Evolutionary conservation across 768 basidiomycete genomes (phyloP), one percentile per base, ranked within the genome.

Genomic region (Amyloporia xantha): DNA sequence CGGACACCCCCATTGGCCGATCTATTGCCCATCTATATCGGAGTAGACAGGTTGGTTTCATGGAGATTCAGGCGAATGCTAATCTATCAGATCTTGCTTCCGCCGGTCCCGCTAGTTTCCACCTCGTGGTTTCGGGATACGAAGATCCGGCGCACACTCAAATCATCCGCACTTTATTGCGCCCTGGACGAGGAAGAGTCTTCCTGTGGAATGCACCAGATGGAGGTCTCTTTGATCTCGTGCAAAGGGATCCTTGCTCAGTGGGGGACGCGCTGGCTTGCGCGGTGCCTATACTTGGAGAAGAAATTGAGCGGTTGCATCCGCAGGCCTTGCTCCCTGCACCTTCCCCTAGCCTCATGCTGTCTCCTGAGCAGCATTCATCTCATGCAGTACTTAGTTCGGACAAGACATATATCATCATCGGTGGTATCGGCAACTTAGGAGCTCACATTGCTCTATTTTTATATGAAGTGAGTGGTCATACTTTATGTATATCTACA

Each of bases 351-450:
- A 35, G 33, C 33, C 10, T 35, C 9, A 35, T 35, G 33, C 33
- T 35, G 33, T 39, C 15, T 39, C 20, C 38, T 39, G 38, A 10
- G 9, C 10, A 39, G 9, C 7, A 7, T 15, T 7, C 7, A 33
- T 39, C 20, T 6, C 7, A 9, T 21, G 38, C 9, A 6, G 38
- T 39, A 7, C 9, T 6, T 6, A 9, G 9, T 6, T 21, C 38
- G 9, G 7, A 7, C 24, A 69, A 71, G 51, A 50, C 59, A 11
- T 72, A 73, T 48, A 24, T 73, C 7, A 56, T 72, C 5, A 37
- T 73, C 11, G 71, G 71, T 19, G 71, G 71, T 6, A 64, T 72
- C 24, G 68, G 71, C 2, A 62, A 61, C 10, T 47, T 73, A 10
- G 72, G 72, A 2, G 45, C 64, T 10, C 65, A 68, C 21, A 48